phyloP scores from a whole-genome alignment of 108 stramenopile species.

The Cyclostephanos tholiformis region DNA sequence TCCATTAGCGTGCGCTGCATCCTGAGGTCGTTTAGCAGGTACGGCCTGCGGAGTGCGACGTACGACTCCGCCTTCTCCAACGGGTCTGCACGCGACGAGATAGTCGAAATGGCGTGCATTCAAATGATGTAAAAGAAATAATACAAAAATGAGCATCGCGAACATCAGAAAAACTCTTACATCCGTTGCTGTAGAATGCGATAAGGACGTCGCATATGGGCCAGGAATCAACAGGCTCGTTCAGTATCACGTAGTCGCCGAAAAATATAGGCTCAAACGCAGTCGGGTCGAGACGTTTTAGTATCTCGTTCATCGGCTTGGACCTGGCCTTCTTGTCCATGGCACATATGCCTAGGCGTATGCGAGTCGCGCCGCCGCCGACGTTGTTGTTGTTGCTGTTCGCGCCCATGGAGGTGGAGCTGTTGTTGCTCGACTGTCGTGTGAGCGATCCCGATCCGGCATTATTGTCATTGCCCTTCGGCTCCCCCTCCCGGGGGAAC shows the following conservation, averaged over 20 bases:
- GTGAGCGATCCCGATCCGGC: no score
- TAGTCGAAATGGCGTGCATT: slow-evolving; percentile 24
- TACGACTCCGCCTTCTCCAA: slow-evolving; percentile 93
- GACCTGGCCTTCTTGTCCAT: slow-evolving; percentile 95
- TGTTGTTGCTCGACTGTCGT: no score
- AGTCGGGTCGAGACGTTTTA: slow-evolving; percentile 77
- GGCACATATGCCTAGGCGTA: slow-evolving; percentile 95
- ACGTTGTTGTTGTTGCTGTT: slow-evolving; percentile 2
- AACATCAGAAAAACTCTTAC: no score
- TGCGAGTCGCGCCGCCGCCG: slow-evolving; percentile 18
- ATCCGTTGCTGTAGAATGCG: slow-evolving; percentile 88
- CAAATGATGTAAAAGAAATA: no score
- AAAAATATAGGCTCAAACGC: slow-evolving; percentile 90
- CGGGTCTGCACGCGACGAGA: slow-evolving; percentile 57
- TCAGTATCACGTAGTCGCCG: slow-evolving; percentile 89
- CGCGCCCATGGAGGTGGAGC: neutral
- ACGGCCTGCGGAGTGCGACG: slow-evolving; percentile 86
- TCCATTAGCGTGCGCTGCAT: slow-evolving; percentile 91
- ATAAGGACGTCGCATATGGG: slow-evolving; percentile 93
- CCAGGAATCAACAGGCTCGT: slow-evolving; percentile 92
- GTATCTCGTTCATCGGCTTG: slow-evolving; percentile 98
- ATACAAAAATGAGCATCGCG: no score
- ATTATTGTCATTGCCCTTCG: no score
- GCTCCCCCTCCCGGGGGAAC: no score
- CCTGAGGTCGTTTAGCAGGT: slow-evolving; percentile 90